These are phyloP conservation scores for Arctium lappa DNA, from an alignment of 129 eudicot genomes.

Conservation along the genomic window DNA sequence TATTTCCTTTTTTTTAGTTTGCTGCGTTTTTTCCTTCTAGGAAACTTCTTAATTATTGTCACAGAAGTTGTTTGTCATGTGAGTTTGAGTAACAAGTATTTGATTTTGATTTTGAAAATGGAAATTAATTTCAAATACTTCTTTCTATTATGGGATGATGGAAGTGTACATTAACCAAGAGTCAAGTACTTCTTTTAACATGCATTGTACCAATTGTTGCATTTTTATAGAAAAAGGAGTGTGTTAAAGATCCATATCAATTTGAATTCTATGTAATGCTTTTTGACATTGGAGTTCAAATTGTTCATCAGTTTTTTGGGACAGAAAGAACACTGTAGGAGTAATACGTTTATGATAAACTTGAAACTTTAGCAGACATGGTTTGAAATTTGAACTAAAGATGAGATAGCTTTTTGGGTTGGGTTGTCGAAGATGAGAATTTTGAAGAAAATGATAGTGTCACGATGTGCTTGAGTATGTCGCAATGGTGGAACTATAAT, in stretches of 20 bases:
- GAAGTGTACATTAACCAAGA: background rate
- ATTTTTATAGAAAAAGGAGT: background rate
- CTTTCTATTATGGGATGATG: background rate
- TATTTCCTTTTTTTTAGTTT: background rate
- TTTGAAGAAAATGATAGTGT: slow-evolving; percentile 1
- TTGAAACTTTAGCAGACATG: background rate
- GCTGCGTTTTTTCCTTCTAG: background rate
- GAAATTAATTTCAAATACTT: background rate
- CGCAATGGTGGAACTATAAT: background rate
- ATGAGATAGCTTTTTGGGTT: background rate
- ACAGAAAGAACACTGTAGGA: background rate
- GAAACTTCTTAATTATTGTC: background rate
- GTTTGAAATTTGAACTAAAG: background rate
- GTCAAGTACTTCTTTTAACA: background rate
- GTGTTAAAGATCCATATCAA: background rate
- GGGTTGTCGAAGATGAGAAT: background rate
- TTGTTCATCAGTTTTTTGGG: background rate
- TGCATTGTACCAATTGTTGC: background rate
- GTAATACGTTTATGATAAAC: background rate
- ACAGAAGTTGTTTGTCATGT: background rate
- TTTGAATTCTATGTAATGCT: background rate
- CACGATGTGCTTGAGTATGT: background rate
- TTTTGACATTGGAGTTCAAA: background rate
- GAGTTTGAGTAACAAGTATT: background rate
- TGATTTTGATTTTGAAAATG: background rate